Evolutionary conservation across 495 filamentous ascomycete genomes (phyloP).

Genomic region (Penicillium desertorum): DNA sequence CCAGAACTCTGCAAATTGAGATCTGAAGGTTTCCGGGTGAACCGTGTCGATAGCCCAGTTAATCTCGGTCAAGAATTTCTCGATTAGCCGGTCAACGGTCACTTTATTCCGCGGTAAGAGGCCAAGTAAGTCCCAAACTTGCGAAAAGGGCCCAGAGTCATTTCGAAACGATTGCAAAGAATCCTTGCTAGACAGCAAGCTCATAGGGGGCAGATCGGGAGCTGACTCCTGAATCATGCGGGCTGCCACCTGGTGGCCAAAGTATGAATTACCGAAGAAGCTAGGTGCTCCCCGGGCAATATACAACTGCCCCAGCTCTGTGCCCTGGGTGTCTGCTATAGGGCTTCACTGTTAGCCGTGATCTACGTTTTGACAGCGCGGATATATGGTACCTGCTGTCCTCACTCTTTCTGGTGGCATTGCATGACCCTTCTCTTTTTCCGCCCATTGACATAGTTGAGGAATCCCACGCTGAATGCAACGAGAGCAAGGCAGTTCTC

Average conservation of each 20-base stretch:
- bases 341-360: not conserved
- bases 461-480: conserved; percentile 18
- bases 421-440: not conserved
- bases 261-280: conserved; percentile 23
- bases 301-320: conserved; percentile 19
- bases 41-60: conserved; percentile 21
- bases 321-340: conserved; percentile 10
- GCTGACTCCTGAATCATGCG: conserved; percentile 22
- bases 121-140: conserved; percentile 21
- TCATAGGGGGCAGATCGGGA: conserved; percentile 20
- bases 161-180: conserved; percentile 20
- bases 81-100: conserved; percentile 19
- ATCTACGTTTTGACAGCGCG: not conserved
- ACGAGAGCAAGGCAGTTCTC: conserved; percentile 14
- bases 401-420: not conserved
- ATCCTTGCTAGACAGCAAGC: conserved; percentile 19
- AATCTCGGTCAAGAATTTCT: conserved; percentile 18
- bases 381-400: conserved; percentile 12
- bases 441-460: conserved; percentile 16
- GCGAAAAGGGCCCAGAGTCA: conserved; percentile 19
- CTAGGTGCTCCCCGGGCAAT: conserved; percentile 18
- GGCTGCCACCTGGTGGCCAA: conserved; percentile 21
- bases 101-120: conserved; percentile 21
- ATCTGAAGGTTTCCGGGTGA: conserved; percentile 17
- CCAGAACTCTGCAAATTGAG: conserved; percentile 22